Evolutionary conservation across 1,284 basidiomycete genomes (phyloP), one percentile per base, ranked within the genome.

Genomic region (Ceratobasidium sp.): DNA sequence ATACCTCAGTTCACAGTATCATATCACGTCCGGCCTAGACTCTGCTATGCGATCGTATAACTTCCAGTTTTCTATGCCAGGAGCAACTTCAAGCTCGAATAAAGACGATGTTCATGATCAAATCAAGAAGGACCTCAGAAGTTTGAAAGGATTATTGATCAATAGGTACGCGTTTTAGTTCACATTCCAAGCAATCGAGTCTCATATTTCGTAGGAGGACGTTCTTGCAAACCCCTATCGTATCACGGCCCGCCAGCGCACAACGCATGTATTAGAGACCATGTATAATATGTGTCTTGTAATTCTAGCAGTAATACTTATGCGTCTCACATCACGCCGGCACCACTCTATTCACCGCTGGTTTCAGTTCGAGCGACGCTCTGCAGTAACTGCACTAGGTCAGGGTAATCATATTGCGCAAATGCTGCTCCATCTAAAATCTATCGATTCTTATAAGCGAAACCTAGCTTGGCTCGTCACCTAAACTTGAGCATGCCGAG

Each of bases 21-120:
- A 74, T n/a, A 58, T 74, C 20, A 63, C 71, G 8, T 74, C 71
- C 15, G 71, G 56, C 13, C 37, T 74, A 26, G 58, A 61, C 60
- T 60, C 71, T 17, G 71, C 71, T n/a, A 60, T 60, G 23, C 58
- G 71, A n/a, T 51, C 71, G 23, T 74, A 74, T 23, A 39, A 63
- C 20, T 74, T 74, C 47, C 71, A 74, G 23, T 74, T 74, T 37
- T 47, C 71, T 23, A 74, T 74, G 71, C 71, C 71, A 23, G 71
- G 71, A 23, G 58, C 71, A 26, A 53, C 60, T 35, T 33, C 71
- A 6, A 63, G 28, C 23, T 4, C 56, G 15, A 26, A 28, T n/a
- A 74, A 74, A 60, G 56, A 61, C 39, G 71, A 74, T n/a, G 47
- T 37, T 20, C 60, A 64, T 17, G 58, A 74, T 15, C 56, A 74